Base-by-base conservation (phyloP, 257 asterid species). In the Fraxinus cuspidata region DNA sequence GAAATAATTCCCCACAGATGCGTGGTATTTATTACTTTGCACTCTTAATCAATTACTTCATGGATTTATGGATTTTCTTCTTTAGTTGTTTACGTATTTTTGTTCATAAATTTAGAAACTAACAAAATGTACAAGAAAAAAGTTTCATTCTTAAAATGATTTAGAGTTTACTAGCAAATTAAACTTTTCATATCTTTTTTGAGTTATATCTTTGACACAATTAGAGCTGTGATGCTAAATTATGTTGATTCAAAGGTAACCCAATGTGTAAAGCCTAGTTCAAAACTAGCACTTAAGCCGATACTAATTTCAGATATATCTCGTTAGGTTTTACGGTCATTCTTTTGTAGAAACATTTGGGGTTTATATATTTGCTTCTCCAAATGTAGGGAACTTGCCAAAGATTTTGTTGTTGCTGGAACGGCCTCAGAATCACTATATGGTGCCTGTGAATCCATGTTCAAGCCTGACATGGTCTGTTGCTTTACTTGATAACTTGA, bases 361-460 rank as follows among this genome's bases (percentile, higher is more conserved):
- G 10, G 51, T 19, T 81, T 58, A 44, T 23, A 27, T 66, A 60
- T 74, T 72, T 73, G 63, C 11, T 37, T 81, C 11, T 64, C 18
- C 32, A 12, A 69, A 76, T 85, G 84, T 89, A 95, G 98, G 87
- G 98, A 95, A 86, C 97, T 95, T 72, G 99, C 99, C 70, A 93
- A 95, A 86, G 99, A 95, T 81, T 95, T 95, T 83, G 99, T 95
- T 74, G 97, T 95, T 79, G 90, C 98, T 81, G 98, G 97, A 29
- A 95, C 97, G 77, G 97, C 98, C 78, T 93, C 97, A 38, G 99
- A 95, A 85, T 95, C 99, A 32, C 94, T 95, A 47, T 93, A 95
- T 64, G 99, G 99, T 86, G 99, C 99, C 78, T 93, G 97, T 67
- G 99, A 95, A 88, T 91, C 99, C 19, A 95, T 95, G 99, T 95